Evolutionary conservation across 148 eudicot genomes (phyloP).

Genomic region (Suaeda aralocaspica): DNA sequence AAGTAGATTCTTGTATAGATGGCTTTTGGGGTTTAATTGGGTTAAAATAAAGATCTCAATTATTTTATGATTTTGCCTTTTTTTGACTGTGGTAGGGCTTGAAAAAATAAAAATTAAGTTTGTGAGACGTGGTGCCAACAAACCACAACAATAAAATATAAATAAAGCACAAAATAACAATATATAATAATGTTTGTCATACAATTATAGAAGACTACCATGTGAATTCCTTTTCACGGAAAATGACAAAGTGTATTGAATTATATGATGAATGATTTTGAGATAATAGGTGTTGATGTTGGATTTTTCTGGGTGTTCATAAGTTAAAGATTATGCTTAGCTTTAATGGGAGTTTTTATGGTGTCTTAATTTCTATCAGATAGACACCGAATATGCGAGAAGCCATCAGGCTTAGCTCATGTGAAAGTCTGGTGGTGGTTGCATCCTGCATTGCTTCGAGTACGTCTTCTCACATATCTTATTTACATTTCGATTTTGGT

Average conservation of each 20-base stretch:
- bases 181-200: no score
- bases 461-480: constrained; percentile 34
- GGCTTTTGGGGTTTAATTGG: no score
- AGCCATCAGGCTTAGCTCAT: constrained; percentile 39
- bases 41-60: no score
- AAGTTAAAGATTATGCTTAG: constrained; percentile 4
- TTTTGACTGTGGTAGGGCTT: no score
- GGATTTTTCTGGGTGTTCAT: not conserved
- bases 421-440: constrained; percentile 38
- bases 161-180: no score
- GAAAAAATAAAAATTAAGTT: no score
- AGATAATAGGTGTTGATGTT: not conserved
- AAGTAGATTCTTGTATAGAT: no score
- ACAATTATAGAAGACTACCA: no score
- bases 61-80: no score
- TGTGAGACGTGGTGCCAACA: no score
- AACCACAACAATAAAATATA: no score
- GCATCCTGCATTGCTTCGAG: constrained; percentile 33
- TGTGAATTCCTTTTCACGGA: no score
- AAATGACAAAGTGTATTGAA: not conserved
- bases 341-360: constrained; percentile 19
- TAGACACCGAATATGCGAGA: constrained; percentile 30
- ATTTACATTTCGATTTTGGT: not conserved
- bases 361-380: constrained; percentile 28
- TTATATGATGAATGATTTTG: constrained; percentile 1